A percentile compares a stretch with the other conserved stretches of the same genome.
Conservation (phyloP, 495 filamentous ascomycete genomes). For the Neurospora sp. region DNA sequence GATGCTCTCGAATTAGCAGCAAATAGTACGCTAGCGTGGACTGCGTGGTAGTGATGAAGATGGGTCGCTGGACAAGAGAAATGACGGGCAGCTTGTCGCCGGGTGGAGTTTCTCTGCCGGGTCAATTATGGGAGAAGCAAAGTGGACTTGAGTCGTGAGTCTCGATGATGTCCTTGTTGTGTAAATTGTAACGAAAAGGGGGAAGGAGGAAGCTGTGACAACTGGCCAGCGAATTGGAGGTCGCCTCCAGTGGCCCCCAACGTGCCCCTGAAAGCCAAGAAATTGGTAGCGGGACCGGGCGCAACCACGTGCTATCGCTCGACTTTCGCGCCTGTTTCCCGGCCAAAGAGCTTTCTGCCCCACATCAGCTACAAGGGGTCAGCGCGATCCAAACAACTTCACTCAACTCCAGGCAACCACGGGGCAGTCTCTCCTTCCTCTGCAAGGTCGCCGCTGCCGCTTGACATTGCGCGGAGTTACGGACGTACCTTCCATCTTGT, state of each 20-base stretch:
- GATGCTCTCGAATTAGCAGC: background rate
- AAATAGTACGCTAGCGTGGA: background rate
- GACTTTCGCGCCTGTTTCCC: background rate
- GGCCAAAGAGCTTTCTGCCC: background rate
- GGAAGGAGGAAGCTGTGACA: background rate
- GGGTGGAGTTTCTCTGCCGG: background rate
- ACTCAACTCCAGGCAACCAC: background rate
- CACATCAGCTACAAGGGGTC: background rate
- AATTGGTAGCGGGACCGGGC: background rate
- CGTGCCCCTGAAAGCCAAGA: background rate
- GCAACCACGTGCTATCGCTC: background rate
- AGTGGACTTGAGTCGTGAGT: background rate
- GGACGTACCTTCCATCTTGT: background rate
- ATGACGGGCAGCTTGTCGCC: background rate
- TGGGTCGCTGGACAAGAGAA: background rate
- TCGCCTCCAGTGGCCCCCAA: background rate
- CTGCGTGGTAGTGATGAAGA: background rate
- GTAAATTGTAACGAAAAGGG: constrained; percentile 1
- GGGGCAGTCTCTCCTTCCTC: background rate
- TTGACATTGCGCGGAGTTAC: background rate
- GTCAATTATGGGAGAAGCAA: background rate
- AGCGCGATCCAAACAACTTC: background rate
- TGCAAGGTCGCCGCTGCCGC: background rate
- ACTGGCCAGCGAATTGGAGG: background rate
- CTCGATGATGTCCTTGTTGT: background rate